A percentile compares a stretch with the other conserved stretches of the same genome.
These are phyloP conservation scores for Suillus discolor DNA, from an alignment of 768 basidiomycete genomes.

Conservation along the genomic window DNA sequence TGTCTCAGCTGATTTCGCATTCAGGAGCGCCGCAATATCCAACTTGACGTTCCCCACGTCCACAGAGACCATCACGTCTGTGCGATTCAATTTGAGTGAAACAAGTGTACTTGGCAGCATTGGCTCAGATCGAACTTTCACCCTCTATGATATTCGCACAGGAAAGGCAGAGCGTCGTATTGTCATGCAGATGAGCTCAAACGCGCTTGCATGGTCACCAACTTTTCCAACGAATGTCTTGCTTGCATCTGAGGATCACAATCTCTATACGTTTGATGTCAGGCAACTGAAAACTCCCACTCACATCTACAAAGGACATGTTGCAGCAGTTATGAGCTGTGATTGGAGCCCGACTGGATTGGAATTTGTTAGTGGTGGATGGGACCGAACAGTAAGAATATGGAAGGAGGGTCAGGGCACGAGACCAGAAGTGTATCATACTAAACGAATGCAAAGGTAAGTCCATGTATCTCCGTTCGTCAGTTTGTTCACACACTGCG, in stretches of 20 bases:
- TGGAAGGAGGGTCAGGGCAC: conserved; percentile 89
- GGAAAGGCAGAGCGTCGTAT: conserved; percentile 93
- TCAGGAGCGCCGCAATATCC: conserved; percentile 80
- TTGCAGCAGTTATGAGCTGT: conserved; percentile 94
- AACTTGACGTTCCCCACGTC: conserved; percentile 87
- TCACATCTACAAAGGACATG: conserved; percentile 96
- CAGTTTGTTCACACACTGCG: neutral
- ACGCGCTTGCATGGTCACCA: conserved; percentile 93
- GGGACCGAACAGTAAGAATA: conserved; percentile 92
- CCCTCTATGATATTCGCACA: conserved; percentile 94
- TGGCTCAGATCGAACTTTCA: conserved; percentile 94
- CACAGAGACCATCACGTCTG: conserved; percentile 83
- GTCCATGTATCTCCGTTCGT: conserved; percentile 11
- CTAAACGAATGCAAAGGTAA: conserved; percentile 98
- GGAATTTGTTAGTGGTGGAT: conserved; percentile 95
- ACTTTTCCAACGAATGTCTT: conserved; percentile 91
- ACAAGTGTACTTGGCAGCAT: conserved; percentile 93
- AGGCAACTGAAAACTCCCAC: conserved; percentile 79
- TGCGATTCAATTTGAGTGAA: conserved; percentile 94
- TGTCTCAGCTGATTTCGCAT: conserved; percentile 9
- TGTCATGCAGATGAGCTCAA: conserved; percentile 93
- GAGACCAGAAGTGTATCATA: conserved; percentile 90
- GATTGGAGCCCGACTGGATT: conserved; percentile 97
- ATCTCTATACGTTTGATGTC: conserved; percentile 97
- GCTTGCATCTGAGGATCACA: conserved; percentile 98